Percentiles rank a stretch among this genome's conserved stretches.
phyloP scores from a whole-genome alignment of 176 grass and related monocot genomes.

The Oryza brachyantha region DNA sequence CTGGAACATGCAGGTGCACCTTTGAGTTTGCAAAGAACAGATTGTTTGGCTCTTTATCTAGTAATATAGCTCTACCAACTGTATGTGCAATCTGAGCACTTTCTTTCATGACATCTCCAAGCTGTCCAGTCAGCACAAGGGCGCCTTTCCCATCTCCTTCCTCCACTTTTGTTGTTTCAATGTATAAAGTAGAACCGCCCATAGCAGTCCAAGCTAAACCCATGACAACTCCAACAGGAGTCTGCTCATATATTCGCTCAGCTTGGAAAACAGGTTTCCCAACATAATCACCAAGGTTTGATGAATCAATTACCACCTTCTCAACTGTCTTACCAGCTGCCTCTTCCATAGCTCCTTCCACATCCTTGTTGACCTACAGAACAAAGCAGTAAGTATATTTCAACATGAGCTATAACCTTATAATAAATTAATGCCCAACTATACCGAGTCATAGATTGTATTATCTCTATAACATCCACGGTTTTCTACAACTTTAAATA shows the following conservation, averaged over 20 bases:
- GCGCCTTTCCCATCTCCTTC: conserved; percentile 85
- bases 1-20: conserved; percentile 87
- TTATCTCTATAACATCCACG: neutral
- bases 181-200: conserved; percentile 84
- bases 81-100: conserved; percentile 95
- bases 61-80: conserved; percentile 75
- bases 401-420: neutral
- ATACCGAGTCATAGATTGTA: neutral
- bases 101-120: conserved; percentile 98
- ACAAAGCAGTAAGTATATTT: neutral
- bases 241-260: conserved; percentile 88
- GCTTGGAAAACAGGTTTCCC: conserved; percentile 98
- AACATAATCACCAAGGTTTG: conserved; percentile 81
- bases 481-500: conserved; percentile 9
- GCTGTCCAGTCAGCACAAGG: conserved; percentile 86
- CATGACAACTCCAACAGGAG: conserved; percentile 95
- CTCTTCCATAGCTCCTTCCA: conserved; percentile 29
- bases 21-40: conserved; percentile 78
- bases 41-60: conserved; percentile 61
- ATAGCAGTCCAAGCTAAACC: conserved; percentile 96
- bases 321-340: conserved; percentile 41
- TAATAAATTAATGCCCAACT: neutral
- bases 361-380: conserved; percentile 39
- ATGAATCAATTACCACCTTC: conserved; percentile 66
- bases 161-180: conserved; percentile 79